Evolutionary conservation across 2,329 filamentous ascomycete species (phyloP).

Genomic region (Cytospora schulzeri): DNA sequence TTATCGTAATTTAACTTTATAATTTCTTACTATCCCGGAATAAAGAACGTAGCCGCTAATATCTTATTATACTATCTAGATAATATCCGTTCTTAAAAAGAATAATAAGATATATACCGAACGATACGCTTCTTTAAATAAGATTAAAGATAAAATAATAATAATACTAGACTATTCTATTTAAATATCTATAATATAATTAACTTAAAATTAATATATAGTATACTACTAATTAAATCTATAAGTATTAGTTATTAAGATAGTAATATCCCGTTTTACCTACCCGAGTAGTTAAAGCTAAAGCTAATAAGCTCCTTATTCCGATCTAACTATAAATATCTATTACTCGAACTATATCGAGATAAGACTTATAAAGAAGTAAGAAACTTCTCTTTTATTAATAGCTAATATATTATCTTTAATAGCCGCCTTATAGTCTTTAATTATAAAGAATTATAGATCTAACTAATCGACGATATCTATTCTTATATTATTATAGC

Average conservation of each 20-base stretch:
- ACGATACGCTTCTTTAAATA: too few species aligned
- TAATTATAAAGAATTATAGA: not conserved
- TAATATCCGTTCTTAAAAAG: too few species aligned
- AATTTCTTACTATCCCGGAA: too few species aligned
- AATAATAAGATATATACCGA: too few species aligned
- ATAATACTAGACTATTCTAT: too few species aligned
- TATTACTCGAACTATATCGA: not conserved
- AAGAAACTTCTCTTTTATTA: not conserved
- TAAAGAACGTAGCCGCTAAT: too few species aligned
- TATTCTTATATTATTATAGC: not conserved
- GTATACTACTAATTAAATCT: not conserved
- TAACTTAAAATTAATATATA: not conserved
- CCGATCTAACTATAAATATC: not conserved
- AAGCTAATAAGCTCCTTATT: not conserved
- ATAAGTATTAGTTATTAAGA: not conserved
- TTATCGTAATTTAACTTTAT: too few species aligned
- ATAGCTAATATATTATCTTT: not conserved
- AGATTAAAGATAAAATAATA: too few species aligned
- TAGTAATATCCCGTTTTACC: not conserved
- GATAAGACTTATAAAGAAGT: not conserved
- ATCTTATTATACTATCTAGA: too few species aligned
- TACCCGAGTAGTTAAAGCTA: not conserved
- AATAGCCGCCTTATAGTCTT: not conserved
- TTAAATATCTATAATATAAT: not conserved
- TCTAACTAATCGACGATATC: not conserved